Conservation (phyloP, 257 asterid species). For the Ophiorrhiza pumila region DNA sequence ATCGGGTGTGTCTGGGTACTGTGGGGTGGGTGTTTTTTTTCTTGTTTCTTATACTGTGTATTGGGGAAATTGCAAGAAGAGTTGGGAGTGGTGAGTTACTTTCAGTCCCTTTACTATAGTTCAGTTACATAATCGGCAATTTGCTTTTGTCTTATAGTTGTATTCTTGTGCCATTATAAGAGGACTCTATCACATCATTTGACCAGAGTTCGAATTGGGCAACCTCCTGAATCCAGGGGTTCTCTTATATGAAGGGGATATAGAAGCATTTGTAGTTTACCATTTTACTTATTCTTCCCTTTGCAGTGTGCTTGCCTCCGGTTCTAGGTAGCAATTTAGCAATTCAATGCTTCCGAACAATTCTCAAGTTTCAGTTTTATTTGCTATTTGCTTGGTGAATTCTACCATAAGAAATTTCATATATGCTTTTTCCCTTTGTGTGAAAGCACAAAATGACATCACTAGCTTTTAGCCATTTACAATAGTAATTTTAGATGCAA, state of each 20-base stretch:
- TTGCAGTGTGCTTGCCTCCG: neutral
- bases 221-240: neutral
- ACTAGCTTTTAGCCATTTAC: neutral
- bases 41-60: neutral
- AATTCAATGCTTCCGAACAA: neutral
- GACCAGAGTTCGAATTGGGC: neutral
- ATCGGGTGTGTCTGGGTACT: neutral
- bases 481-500: neutral
- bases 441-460: neutral
- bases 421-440: neutral
- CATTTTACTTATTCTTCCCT: slow-evolving; percentile 2
- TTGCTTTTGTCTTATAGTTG: neutral
- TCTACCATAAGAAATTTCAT: neutral
- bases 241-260: neutral
- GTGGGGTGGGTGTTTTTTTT: neutral
- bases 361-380: neutral
- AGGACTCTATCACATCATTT: neutral
- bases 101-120: neutral
- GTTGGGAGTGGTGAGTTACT: neutral
- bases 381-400: neutral
- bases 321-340: neutral
- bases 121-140: neutral
- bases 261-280: neutral
- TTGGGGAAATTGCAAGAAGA: neutral
- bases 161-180: neutral